Conservation (phyloP, 371 early-diverging fungal genomes). For the Mortierella sp. region DNA sequence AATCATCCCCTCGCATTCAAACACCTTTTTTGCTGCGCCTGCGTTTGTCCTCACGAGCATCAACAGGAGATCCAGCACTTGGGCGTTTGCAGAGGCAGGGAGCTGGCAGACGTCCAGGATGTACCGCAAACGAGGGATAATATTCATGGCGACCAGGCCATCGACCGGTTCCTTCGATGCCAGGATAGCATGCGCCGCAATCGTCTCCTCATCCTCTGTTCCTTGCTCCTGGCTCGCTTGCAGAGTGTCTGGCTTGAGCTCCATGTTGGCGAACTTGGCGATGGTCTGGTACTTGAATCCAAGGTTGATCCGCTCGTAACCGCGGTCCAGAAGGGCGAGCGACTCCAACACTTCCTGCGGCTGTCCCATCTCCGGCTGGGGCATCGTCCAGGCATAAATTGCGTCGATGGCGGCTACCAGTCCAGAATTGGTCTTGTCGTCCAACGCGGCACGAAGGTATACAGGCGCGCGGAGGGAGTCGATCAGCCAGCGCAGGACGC, state of each 20-base stretch:
- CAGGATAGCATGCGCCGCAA: constrained; percentile 60
- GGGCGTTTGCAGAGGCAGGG: constrained; percentile 57
- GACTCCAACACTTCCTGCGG: constrained; percentile 42
- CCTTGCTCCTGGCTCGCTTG: constrained; percentile 51
- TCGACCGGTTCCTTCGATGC: constrained; percentile 63
- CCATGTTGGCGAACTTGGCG: constrained; percentile 49
- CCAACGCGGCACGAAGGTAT: constrained; percentile 73
- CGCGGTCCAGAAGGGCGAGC: constrained; percentile 33
- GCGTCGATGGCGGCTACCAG: constrained; percentile 65
- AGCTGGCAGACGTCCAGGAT: constrained; percentile 59
- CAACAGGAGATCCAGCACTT: constrained; percentile 59
- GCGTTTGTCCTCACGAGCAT: constrained; percentile 60
- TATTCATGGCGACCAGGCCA: constrained; percentile 67
- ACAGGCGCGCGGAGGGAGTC: constrained; percentile 55
- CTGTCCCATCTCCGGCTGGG: constrained; percentile 5
- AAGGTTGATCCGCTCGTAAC: constrained; percentile 38
- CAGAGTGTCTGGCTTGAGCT: constrained; percentile 46
- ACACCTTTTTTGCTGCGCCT: constrained; percentile 59
- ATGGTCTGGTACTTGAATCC: constrained; percentile 39
- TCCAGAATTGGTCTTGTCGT: constrained; percentile 72
- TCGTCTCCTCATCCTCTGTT: constrained; percentile 44
- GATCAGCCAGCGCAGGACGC: constrained; percentile 55
- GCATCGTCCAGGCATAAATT: constrained; percentile 55
- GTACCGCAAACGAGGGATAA: constrained; percentile 67
- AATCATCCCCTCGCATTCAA: constrained; percentile 62